Base-by-base conservation (phyloP, 768 basidiomycete species). In the Termitomyces titanicus region DNA sequence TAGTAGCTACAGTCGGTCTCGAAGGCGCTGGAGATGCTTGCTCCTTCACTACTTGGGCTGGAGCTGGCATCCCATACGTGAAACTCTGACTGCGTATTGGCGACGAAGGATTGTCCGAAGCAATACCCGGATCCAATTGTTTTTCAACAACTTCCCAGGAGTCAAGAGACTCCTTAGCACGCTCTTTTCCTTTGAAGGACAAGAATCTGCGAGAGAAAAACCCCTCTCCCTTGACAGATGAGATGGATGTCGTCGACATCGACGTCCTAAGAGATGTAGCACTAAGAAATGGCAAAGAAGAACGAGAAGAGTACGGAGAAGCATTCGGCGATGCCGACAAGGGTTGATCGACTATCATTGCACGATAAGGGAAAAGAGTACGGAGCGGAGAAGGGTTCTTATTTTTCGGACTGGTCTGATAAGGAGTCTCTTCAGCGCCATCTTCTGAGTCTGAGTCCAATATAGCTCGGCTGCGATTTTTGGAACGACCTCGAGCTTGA, bases 61-160 rank as follows among this genome's bases (percentile, higher is more conserved):
- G 18, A 12, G 51, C 34, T 2, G 64, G 63, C 29, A 61, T 61
- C 15, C 64, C 67, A 46, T 63, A 66, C 5, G 64, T 65, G 52
- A 67, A 68, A 54, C 66, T 69, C 29, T 68, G 60, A 37, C 66
- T 66, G 29, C 64, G 61, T 3, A 66, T 66, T 1, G 69, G 69
- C 0, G 72, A 70, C 17, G 59, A 51, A n/a, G 47, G 60, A 39
- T 59, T 60, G 24, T 59, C 63, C 25, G 68, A 63, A 62, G 68
- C 64, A 20, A 67, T 58, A 50, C 67, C 70, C 2, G 38, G 13
- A 17, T 51, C 50, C 24, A 58, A 27, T 62, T 66, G 63, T 7
- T 64, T 61, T 45, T 69, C 68, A 3, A 82, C 59, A n/a, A 79
- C 67, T 61, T 81, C 79, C 80, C 80, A 82, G 12, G 70, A 50